Evolutionary conservation across 768 basidiomycete species (phyloP).

Genomic region (Lactarius indigo): DNA sequence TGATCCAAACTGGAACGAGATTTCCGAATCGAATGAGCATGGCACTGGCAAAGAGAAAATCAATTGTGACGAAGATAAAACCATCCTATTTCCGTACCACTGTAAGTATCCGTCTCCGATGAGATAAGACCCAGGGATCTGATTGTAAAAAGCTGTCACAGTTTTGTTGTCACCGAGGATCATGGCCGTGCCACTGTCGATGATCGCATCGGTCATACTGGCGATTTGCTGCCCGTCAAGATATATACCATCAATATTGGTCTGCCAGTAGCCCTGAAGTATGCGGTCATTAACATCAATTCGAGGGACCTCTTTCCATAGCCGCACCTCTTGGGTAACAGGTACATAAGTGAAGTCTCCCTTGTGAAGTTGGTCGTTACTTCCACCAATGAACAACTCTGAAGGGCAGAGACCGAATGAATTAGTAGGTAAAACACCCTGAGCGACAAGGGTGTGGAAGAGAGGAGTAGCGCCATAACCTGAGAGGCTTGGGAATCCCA

Average conservation of each 20-base stretch:
- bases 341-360: conserved; percentile 13
- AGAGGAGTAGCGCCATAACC: conserved; percentile 26
- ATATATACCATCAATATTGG: conserved; percentile 12
- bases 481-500: conserved; percentile 34
- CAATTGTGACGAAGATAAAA: not conserved
- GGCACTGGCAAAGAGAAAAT: conserved; percentile 24
- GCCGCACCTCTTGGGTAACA: not conserved
- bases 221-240: not conserved
- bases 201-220: conserved; percentile 11
- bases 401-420: conserved; percentile 49
- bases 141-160: conserved; percentile 14
- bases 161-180: conserved; percentile 22
- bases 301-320: not conserved
- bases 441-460: conserved; percentile 42
- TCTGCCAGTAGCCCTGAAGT: conserved; percentile 26
- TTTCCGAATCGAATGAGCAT: conserved; percentile 21
- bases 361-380: not conserved
- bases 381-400: conserved; percentile 15
- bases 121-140: conserved; percentile 12
- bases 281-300: not conserved
- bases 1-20: conserved; percentile 33
- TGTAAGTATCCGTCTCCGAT: not conserved
- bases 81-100: not conserved
- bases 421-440: conserved; percentile 33
- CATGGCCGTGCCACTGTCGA: conserved; percentile 26